Evolutionary conservation across 1,284 basidiomycete species (phyloP).

Genomic region (Phellopilus nigrolimitatus): DNA sequence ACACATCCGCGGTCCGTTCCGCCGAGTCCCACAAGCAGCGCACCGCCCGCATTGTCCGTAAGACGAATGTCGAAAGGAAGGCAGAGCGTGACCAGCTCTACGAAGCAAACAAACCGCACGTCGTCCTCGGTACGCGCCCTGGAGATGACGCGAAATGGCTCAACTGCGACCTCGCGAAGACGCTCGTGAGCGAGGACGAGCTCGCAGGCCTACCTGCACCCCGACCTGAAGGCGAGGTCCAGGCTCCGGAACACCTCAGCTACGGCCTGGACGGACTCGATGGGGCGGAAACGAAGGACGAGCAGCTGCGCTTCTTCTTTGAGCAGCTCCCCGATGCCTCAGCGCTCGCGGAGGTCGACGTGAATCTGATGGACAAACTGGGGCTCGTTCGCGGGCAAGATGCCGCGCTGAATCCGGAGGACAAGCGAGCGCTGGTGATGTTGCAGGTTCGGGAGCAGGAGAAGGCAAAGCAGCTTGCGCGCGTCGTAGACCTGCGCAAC

Average conservation of each 20-base stretch:
- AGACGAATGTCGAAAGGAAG: constrained; percentile 48
- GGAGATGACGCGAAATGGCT: constrained; percentile 56
- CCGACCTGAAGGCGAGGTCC: constrained; percentile 25
- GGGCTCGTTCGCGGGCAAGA: not conserved
- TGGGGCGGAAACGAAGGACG: constrained; percentile 26
- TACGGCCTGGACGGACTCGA: constrained; percentile 49
- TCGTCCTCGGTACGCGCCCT: constrained; percentile 65
- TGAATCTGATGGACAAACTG: not conserved
- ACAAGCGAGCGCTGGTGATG: constrained; percentile 12
- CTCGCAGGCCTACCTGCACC: constrained; percentile 34
- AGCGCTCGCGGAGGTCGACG: constrained; percentile 9
- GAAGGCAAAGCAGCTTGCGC: constrained; percentile 65
- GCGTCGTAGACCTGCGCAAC: constrained; percentile 81
- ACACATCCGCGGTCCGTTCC: constrained; percentile 47
- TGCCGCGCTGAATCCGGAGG: constrained; percentile 4
- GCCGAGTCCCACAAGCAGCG: constrained; percentile 33
- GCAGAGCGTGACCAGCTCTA: constrained; percentile 39
- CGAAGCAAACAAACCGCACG: constrained; percentile 52
- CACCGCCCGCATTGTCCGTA: constrained; percentile 39
- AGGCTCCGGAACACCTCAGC: constrained; percentile 46
- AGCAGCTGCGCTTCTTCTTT: constrained; percentile 55
- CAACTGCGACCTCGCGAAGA: constrained; percentile 55
- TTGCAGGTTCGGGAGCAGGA: constrained; percentile 39
- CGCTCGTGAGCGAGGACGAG: constrained; percentile 52
- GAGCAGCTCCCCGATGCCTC: constrained; percentile 50